Conservation (phyloP, 345 rosid species). For the Draba incana region DNA sequence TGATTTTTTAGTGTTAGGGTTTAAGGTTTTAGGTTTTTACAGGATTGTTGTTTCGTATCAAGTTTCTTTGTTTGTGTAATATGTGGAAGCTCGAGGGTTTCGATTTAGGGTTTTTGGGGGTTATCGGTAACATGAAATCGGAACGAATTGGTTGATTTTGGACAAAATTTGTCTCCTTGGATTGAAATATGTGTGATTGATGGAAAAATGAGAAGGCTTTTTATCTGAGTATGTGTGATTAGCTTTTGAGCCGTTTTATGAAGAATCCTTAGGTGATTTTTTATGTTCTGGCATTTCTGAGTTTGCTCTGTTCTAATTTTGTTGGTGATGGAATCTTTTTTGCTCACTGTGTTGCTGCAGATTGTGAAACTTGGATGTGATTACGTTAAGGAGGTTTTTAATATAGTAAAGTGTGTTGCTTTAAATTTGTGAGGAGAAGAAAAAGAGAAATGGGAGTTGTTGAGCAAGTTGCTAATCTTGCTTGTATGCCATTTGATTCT, state of each 20-base stretch:
- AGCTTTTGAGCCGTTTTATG: too few species aligned
- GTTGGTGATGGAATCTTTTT: not conserved
- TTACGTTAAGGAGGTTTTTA: constrained; percentile 10
- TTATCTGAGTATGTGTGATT: not conserved
- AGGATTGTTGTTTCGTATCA: not conserved
- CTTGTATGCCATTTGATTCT: constrained; percentile 32
- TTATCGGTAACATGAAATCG: not conserved
- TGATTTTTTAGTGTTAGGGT: constrained; percentile 6
- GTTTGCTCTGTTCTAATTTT: constrained; percentile 6
- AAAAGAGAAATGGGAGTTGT: constrained; percentile 39
- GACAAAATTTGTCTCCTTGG: not conserved
- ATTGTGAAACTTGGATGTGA: constrained; percentile 20
- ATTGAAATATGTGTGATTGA: not conserved
- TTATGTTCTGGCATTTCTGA: not conserved
- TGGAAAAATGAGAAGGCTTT: not conserved
- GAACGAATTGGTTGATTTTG: not conserved
- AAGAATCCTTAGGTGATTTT: not conserved
- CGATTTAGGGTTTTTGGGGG: constrained; percentile 10
- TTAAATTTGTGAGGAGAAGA: not conserved
- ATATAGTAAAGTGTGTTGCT: not conserved
- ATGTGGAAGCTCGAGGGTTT: constrained; percentile 20
- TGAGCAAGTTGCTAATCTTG: constrained; percentile 26
- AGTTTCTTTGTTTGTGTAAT: not conserved
- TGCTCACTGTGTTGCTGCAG: constrained; percentile 28
- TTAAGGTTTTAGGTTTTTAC: not conserved